phyloP scores from a whole-genome alignment of 1,139 yeast genomes.

The Meyerozyma sp. region DNA sequence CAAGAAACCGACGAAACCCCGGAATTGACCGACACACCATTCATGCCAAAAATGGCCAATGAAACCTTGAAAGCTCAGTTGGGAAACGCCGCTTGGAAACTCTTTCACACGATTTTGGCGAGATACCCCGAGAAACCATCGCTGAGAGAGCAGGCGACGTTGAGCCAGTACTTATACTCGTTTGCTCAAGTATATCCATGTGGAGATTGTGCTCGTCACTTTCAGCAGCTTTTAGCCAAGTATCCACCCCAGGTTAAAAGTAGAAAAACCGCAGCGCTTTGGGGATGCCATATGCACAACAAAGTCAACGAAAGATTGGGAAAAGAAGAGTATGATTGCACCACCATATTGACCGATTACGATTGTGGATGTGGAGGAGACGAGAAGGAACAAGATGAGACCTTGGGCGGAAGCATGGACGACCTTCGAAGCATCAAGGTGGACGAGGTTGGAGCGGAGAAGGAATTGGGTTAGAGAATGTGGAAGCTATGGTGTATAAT shows the following conservation, averaged over 20 bases:
- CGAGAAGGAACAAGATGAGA: conserved; percentile 40
- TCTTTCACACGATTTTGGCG: conserved; percentile 84
- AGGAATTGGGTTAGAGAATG: not conserved
- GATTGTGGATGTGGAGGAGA: conserved; percentile 94
- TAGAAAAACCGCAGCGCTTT: conserved; percentile 78
- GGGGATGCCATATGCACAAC: conserved; percentile 98
- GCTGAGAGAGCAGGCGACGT: conserved; percentile 53
- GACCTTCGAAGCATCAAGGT: conserved; percentile 37
- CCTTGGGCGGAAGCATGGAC: conserved; percentile 30
- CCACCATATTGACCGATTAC: conserved; percentile 78
- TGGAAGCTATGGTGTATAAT: not conserved
- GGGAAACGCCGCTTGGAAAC: conserved; percentile 87
- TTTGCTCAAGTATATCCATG: conserved; percentile 85
- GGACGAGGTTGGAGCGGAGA: conserved; percentile 21
- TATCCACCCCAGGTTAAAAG: conserved; percentile 83
- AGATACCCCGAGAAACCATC: conserved; percentile 85
- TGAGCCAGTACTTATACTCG: conserved; percentile 46
- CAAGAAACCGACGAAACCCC: not conserved
- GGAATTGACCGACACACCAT: conserved; percentile 45
- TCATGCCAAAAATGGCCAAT: conserved; percentile 83
- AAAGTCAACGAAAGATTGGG: conserved; percentile 56
- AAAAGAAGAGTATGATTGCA: conserved; percentile 77
- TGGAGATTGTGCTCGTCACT: conserved; percentile 94
- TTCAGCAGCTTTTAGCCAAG: conserved; percentile 57
- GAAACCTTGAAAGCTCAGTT: conserved; percentile 59